These are phyloP conservation scores for Pseudophaeomoniella oleicola DNA, from an alignment of 2,329 filamentous ascomycete species.

Conservation along the genomic window DNA sequence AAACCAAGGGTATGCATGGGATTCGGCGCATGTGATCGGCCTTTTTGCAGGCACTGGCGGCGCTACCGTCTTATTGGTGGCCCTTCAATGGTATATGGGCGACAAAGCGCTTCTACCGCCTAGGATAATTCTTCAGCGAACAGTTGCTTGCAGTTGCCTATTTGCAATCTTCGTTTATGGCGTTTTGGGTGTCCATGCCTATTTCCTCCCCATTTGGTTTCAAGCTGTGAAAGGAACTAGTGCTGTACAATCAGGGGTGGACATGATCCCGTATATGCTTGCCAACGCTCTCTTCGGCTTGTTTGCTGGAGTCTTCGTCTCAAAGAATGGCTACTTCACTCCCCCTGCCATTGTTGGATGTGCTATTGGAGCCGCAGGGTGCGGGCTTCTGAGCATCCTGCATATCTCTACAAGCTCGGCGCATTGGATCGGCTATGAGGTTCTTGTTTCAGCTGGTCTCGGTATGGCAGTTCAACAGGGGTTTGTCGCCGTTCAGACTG, in stretches of 20 bases:
- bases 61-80: constrained; percentile 15
- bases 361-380: constrained; percentile 12
- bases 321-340: constrained; percentile 11
- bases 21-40: constrained; percentile 17
- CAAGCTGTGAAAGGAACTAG: constrained; percentile 11
- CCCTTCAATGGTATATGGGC: constrained; percentile 13
- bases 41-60: constrained; percentile 17
- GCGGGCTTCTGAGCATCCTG: constrained; percentile 13
- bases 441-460: constrained; percentile 11
- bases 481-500: constrained; percentile 9
- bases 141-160: constrained; percentile 7
- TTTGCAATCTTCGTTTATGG: constrained; percentile 10
- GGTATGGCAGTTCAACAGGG: constrained; percentile 12
- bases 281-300: constrained; percentile 7
- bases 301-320: constrained; percentile 8
- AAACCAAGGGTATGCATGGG: constrained; percentile 14
- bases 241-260: constrained; percentile 11
- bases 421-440: constrained; percentile 15
- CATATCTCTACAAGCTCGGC: constrained; percentile 6
- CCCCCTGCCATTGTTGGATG: constrained; percentile 13
- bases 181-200: constrained; percentile 10
- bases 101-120: constrained; percentile 12
- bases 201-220: constrained; percentile 16
- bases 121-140: constrained; percentile 9
- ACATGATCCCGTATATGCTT: constrained; percentile 13